Evolutionary conservation across 805 yeast species (phyloP), one percentile per base, ranked within the genome.

Genomic region (Wilhelminamyces savonicus): DNA sequence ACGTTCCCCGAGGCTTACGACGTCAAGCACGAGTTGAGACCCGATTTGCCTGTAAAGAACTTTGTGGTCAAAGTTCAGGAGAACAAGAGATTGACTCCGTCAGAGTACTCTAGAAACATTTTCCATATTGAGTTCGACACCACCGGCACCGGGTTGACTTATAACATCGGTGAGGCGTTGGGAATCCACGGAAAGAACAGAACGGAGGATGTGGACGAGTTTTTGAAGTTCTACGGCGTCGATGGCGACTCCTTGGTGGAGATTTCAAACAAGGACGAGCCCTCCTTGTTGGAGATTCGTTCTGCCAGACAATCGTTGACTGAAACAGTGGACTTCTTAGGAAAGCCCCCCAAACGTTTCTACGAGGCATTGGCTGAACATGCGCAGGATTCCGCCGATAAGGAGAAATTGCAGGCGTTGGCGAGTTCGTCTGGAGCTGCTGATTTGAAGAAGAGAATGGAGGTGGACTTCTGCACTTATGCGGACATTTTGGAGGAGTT

Each of bases 61-160:
- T 87, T 78, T 49, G 72, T 87, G 29, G 94, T 87, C 33, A 85
- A 81, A 56, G 97, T 90, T 31, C 82, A 86, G 57, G 92, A 83
- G 53, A 88, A 88, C 69, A 81, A 78, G 64, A 76, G 97, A 48
- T 81, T 90, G 39, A 90, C 97, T 13, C 97, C 97, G 5, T 50
- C 48, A 21, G 88, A 84, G 47, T 90, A 90, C 59, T 85, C 84
- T 39, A 84, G 97, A 66, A 83, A 90, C 61, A 88, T 90, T 47
- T 90, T 90, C 85, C 95, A 90, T 53, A 82, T 90, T 44, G 97
- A 90, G 62, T 86, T 90, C 44, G 97, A 90, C 54, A 74, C 80
- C 51, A 60, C 87, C 26, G 94, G 94, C 30, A 87, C 97, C 21
- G 96, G 94, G 16, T 68, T 90, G 52, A 84, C 76, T 28, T 90